Percentiles rank a stretch among this genome's conserved stretches.
These are phyloP conservation scores for Kwoniella pini DNA, from an alignment of 768 basidiomycete genomes.

Conservation along the genomic window DNA sequence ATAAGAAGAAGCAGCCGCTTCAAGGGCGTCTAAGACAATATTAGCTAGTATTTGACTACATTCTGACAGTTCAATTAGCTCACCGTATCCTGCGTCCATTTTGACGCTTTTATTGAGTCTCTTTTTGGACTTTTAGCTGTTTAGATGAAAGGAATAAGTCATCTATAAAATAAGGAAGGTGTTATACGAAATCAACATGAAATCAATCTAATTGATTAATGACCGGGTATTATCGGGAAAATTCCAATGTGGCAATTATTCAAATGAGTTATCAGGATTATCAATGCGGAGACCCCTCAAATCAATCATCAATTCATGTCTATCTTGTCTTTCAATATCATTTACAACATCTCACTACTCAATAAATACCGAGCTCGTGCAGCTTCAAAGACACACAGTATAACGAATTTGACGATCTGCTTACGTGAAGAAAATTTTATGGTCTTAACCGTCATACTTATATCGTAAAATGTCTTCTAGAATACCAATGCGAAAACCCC, in stretches of 20 bases:
- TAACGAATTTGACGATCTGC: no score
- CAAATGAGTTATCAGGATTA: not conserved
- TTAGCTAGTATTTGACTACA: no score
- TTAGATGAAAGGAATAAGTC: not conserved
- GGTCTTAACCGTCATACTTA: no score
- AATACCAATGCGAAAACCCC: slow-evolving; percentile 14
- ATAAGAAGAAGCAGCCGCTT: slow-evolving; percentile 48
- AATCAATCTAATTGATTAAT: no score
- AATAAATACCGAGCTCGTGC: no score
- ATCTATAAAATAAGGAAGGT: not conserved
- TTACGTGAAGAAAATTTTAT: no score
- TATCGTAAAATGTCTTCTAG: slow-evolving; percentile 15
- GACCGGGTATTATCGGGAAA: slow-evolving; percentile 15
- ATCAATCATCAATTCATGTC: no score
- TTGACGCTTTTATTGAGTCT: slow-evolving; percentile 7
- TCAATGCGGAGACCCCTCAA: not conserved
- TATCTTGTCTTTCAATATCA: no score
- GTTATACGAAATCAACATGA: no score
- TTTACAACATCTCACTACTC: no score
- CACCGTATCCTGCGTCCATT: slow-evolving; percentile 51
- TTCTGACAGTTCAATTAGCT: not conserved
- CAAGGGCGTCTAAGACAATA: slow-evolving; percentile 45
- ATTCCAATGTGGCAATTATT: slow-evolving; percentile 4
- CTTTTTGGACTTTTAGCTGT: not conserved
- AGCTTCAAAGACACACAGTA: no score